phyloP scores from a whole-genome alignment of 192 early-diverging fungal species.

The Chytriomyces sp. region DNA sequence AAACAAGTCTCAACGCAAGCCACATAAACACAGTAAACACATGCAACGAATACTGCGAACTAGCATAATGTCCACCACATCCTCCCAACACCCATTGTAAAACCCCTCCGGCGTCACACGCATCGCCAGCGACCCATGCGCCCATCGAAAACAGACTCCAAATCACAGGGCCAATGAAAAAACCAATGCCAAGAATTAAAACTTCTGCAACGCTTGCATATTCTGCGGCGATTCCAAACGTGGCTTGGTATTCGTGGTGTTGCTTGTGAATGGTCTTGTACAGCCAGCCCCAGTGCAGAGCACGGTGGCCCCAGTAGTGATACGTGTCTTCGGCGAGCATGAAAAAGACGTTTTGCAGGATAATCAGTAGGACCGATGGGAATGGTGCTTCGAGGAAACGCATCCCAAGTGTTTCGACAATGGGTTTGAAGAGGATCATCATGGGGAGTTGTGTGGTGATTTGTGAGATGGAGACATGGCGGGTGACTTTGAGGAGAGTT shows the following conservation, averaged over 20 bases:
- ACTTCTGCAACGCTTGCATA: slow-evolving; percentile 90
- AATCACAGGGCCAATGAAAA: slow-evolving; percentile 77
- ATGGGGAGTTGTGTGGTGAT: slow-evolving; percentile 84
- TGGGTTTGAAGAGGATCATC: slow-evolving; percentile 86
- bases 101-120: background rate
- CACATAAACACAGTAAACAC: slow-evolving; percentile 84
- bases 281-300: slow-evolving; percentile 83
- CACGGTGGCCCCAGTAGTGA: slow-evolving; percentile 90
- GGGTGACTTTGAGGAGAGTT: slow-evolving; percentile 76
- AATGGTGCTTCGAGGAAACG: slow-evolving; percentile 81
- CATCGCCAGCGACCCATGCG: slow-evolving; percentile 1
- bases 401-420: slow-evolving; percentile 84
- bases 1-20: slow-evolving; percentile 80
- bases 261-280: slow-evolving; percentile 94
- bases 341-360: slow-evolving; percentile 62
- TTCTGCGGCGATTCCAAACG: slow-evolving; percentile 86
- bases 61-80: slow-evolving; percentile 24
- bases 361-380: slow-evolving; percentile 52
- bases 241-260: slow-evolving; percentile 90
- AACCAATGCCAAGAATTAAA: slow-evolving; percentile 83
- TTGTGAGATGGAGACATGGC: slow-evolving; percentile 76
- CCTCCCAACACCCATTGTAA: slow-evolving; percentile 6
- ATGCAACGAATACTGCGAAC: slow-evolving; percentile 64
- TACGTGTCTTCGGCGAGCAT: slow-evolving; percentile 88
- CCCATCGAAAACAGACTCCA: slow-evolving; percentile 63